Conservation (phyloP, 208 protist genomes). For the Naegleria gruberi region DNA sequence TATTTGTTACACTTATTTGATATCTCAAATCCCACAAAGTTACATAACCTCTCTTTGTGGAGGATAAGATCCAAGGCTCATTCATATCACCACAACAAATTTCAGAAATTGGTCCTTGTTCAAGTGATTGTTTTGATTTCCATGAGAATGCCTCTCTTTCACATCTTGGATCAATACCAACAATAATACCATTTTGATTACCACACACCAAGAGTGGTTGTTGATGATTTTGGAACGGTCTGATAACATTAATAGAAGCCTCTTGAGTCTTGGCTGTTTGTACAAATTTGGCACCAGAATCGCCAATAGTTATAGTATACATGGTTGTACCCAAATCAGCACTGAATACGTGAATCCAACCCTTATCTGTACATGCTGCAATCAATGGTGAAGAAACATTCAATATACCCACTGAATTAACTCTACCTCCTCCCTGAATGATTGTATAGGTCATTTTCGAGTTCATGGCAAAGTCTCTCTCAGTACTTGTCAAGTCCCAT, state of each 20-base stretch:
- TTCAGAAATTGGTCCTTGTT: slow-evolving; percentile 3
- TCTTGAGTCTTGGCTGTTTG: background rate
- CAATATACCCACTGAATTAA: background rate
- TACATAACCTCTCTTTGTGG: background rate
- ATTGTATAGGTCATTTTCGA: background rate
- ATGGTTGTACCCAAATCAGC: background rate
- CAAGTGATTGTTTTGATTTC: background rate
- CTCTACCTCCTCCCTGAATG: background rate
- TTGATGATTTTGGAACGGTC: background rate
- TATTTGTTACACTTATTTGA: background rate
- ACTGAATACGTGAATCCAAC: background rate
- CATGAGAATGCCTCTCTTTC: background rate
- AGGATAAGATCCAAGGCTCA: background rate
- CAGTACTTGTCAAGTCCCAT: background rate
- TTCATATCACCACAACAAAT: slow-evolving; percentile 9
- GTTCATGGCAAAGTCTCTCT: background rate
- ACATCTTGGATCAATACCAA: slow-evolving; percentile 3
- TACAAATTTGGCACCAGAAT: background rate
- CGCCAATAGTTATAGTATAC: background rate
- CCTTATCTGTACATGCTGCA: background rate
- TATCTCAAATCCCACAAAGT: slow-evolving; percentile 27
- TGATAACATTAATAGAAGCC: background rate
- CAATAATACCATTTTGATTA: background rate
- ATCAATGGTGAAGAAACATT: background rate
- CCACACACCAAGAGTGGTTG: background rate